These are phyloP conservation scores for Deuterostichococcus epilithicus DNA, from an alignment of 139 green algal genomes.

Conservation along the genomic window DNA sequence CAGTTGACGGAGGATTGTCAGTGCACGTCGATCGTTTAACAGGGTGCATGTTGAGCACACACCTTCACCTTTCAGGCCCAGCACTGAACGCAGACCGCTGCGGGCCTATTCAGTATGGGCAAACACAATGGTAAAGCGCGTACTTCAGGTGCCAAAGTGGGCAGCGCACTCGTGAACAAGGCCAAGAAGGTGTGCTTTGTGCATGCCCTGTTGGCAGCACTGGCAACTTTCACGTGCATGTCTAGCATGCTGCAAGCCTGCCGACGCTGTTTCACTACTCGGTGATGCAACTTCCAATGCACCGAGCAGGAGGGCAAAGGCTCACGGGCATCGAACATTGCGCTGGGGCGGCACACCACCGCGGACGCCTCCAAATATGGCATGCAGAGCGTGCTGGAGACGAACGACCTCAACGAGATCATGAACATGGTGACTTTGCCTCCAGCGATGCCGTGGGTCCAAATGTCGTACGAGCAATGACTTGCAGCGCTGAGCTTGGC, in stretches of 20 bases:
- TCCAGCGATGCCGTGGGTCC: background rate
- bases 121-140: constrained; percentile 85
- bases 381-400: constrained; percentile 84
- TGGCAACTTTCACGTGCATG: too few species aligned
- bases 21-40: too few species aligned
- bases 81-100: too few species aligned
- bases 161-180: constrained; percentile 48
- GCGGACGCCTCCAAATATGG: constrained; percentile 16
- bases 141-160: constrained; percentile 54
- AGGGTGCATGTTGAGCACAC: too few species aligned
- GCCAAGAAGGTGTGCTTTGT: constrained; percentile 29
- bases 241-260: too few species aligned
- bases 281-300: background rate
- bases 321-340: background rate
- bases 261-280: background rate
- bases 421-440: constrained; percentile 75
- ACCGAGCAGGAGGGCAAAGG: constrained; percentile 6
- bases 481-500: too few species aligned
- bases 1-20: too few species aligned
- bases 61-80: too few species aligned
- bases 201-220: too few species aligned
- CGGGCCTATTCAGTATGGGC: constrained; percentile 62
- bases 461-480: too few species aligned
- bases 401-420: constrained; percentile 89
- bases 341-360: constrained; percentile 25